Conservation (phyloP, 495 filamentous ascomycete genomes). For the Tuber borchii region DNA sequence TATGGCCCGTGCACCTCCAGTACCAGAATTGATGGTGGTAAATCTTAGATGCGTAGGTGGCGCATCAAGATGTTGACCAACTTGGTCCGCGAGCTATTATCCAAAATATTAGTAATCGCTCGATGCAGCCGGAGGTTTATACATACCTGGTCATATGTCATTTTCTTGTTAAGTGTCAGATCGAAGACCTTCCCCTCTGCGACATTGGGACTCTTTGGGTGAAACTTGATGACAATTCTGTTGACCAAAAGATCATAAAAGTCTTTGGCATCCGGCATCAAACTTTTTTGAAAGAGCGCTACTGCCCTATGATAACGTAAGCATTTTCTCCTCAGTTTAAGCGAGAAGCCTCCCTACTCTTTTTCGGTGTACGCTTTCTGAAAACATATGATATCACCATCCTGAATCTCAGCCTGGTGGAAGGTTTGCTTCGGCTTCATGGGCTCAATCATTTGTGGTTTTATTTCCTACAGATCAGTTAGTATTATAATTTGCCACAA, state of each 20-base stretch:
- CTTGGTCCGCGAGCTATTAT: constrained; percentile 62
- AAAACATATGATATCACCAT: constrained; percentile 95
- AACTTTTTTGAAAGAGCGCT: constrained; percentile 38
- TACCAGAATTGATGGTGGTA: constrained; percentile 68
- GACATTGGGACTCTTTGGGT: constrained; percentile 51
- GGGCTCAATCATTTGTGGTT: constrained; percentile 89
- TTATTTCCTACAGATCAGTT: constrained; percentile 64
- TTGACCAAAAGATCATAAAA: constrained; percentile 92
- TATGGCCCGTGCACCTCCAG: constrained; percentile 62
- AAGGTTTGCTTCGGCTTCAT: constrained; percentile 88
- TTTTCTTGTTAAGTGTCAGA: constrained; percentile 72
- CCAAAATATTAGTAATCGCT: not conserved
- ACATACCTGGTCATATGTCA: constrained; percentile 69
- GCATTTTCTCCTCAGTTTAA: constrained; percentile 3
- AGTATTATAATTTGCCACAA: constrained; percentile 18
- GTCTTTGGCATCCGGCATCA: constrained; percentile 60
- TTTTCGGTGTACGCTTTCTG: constrained; percentile 61
- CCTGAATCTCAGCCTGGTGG: constrained; percentile 85
- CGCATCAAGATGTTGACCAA: constrained; percentile 70
- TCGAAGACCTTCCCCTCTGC: constrained; percentile 57
- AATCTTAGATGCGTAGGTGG: constrained; percentile 84
- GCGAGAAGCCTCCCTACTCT: constrained; percentile 45
- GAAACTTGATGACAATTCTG: constrained; percentile 65
- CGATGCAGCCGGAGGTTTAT: not conserved
- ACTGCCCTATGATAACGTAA: constrained; percentile 20